Conservation (phyloP, 1,139 yeast genomes). For the Debaryomyces udenii region DNA sequence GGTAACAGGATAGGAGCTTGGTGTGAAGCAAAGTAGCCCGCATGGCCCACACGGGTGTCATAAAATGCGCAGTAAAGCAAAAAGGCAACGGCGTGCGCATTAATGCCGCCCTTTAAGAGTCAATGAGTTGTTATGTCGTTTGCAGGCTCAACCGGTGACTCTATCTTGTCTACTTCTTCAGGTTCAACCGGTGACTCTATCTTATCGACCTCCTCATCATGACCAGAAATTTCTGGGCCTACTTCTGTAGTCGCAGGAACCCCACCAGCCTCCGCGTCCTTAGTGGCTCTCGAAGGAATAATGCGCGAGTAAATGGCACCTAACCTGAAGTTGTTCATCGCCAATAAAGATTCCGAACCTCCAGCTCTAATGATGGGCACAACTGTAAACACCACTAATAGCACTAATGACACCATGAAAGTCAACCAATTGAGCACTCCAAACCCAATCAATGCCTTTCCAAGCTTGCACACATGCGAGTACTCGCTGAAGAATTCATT, state of each 20-base stretch:
- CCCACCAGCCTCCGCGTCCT: conserved; percentile 1
- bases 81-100: too few relatives aligned
- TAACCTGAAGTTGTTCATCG: conserved; percentile 11
- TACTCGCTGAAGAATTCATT: conserved; percentile 17
- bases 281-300: conserved; percentile 7
- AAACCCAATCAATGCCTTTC: conserved; percentile 35
- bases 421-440: conserved; percentile 33
- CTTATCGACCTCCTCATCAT: conserved; percentile 1
- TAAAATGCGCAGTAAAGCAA: too few relatives aligned
- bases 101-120: too few relatives aligned
- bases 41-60: too few relatives aligned
- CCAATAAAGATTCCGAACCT: conserved; percentile 9
- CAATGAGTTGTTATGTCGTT: background rate
- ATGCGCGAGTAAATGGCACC: conserved; percentile 15
- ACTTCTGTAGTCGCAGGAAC: background rate
- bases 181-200: conserved; percentile 3
- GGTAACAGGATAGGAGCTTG: too few relatives aligned
- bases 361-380: conserved; percentile 22
- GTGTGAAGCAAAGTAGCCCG: too few relatives aligned
- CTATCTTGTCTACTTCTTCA: conserved; percentile 2
- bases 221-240: background rate
- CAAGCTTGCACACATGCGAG: conserved; percentile 22
- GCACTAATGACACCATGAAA: conserved; percentile 25
- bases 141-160: conserved; percentile 2
- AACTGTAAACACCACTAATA: conserved; percentile 24